Evolutionary conservation across 1,284 basidiomycete species (phyloP), one percentile per base, ranked within the genome.

Genomic region (Ustilago nuda): DNA sequence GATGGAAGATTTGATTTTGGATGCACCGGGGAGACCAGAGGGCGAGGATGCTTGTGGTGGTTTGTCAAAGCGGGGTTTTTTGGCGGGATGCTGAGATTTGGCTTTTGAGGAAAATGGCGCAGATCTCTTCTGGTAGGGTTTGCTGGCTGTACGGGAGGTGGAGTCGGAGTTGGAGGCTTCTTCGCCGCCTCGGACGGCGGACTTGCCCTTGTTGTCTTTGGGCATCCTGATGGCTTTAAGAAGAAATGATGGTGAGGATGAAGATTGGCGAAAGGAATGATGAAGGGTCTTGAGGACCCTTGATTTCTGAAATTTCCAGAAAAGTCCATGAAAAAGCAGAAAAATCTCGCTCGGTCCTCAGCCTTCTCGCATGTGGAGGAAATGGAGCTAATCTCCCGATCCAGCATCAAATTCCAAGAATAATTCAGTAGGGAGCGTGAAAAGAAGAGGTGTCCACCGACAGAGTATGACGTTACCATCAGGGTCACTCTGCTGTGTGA

Each of bases 1-100:
- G 33, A 81, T 72, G 15, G 74, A 68, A 0, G 72, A 53, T 55
- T 81, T 81, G 72, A 80, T 72, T 53, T 81, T 79, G 51, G 62
- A 66, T 45, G 68, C 72, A 0, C 76, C 76, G 5, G 66, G 76
- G 1, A 72, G 46, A 15, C 67, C 65, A 4, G 56, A 51, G 17
- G 65, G 63, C 4, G 48, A 50, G 15, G 48, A 39, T 17, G 37
- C 23, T 15, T 58, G 39, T 35, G 33, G 32, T 6, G 67, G 39
- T 23, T 70, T 68, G 41, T 76, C 69, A 51, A 61, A 66, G 36
- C 52, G 56, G 17, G 54, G 54, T 32, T 68, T 71, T 58, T 76
- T 76, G 54, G 41, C 43, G 41, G 61, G 19, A 15, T 54, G 63
- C n/a, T 58, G 59, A 15, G 59, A 36, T 33, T 54, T 62, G 50